Conservation (phyloP, 2,329 filamentous ascomycete genomes). For the Teratosphaeria gauchensis region DNA sequence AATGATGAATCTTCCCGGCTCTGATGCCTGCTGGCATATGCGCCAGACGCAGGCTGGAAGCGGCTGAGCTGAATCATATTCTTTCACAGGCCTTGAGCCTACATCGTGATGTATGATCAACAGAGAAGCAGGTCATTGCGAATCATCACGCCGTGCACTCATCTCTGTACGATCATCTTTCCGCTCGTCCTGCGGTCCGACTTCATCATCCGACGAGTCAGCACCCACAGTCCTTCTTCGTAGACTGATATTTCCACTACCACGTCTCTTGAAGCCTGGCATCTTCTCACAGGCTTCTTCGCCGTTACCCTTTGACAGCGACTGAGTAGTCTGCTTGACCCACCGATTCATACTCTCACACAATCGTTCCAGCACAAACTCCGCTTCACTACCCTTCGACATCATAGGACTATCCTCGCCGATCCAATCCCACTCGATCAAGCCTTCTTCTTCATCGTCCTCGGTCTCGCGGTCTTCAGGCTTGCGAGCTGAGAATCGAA, state of each 20-base stretch:
- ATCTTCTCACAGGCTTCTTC: not conserved
- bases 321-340: slow-evolving; percentile 16
- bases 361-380: slow-evolving; percentile 57
- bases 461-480: slow-evolving; percentile 25
- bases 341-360: slow-evolving; percentile 53
- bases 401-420: slow-evolving; percentile 60
- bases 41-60: too few relatives aligned
- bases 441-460: slow-evolving; percentile 43
- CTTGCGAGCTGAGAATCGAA: slow-evolving; percentile 43
- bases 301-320: not conserved
- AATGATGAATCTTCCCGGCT: not conserved
- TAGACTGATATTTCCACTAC: not conserved
- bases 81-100: too few relatives aligned
- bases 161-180: not conserved
- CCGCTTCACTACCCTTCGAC: slow-evolving; percentile 51
- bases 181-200: not conserved
- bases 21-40: not conserved
- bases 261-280: not conserved
- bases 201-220: not conserved
- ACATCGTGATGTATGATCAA: too few relatives aligned
- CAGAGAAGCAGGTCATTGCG: too few relatives aligned
- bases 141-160: not conserved
- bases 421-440: slow-evolving; percentile 65
- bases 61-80: too few relatives aligned
- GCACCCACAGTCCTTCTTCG: not conserved